Conservation (phyloP, 176 grass and related monocot species). For the sorghum (Sorghum bicolor) region DNA sequence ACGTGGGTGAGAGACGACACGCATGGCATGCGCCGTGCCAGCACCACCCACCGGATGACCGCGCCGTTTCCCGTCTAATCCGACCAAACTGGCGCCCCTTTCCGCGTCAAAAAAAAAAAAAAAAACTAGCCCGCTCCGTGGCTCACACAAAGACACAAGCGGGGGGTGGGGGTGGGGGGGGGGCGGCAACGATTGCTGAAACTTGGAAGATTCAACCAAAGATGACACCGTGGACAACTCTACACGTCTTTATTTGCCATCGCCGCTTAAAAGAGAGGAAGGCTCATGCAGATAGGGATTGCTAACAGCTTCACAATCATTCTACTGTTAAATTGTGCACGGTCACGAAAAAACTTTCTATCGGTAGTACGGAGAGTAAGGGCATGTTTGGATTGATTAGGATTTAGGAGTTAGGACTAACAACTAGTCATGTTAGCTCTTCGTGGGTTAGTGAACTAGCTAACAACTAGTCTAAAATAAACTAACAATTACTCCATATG, state of each 20-base stretch:
- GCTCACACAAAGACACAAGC: neutral
- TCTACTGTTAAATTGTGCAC: no score
- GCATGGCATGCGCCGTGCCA: neutral
- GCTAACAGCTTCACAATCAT: neutral
- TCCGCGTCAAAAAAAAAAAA: neutral
- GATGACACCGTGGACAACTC: neutral
- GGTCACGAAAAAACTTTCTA: no score
- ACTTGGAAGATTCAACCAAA: neutral
- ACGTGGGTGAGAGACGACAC: neutral
- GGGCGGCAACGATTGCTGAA: neutral
- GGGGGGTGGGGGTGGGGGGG: no score
- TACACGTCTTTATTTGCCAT: neutral
- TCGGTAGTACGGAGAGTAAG: no score
- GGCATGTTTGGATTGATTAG: no score
- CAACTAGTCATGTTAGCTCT: no score
- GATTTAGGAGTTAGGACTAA: no score
- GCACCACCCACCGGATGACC: neutral
- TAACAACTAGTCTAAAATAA: no score
- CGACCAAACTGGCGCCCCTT: neutral
- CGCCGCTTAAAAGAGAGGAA: neutral
- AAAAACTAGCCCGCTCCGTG: neutral
- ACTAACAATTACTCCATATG: no score
- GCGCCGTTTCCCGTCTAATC: constrained; percentile 21
- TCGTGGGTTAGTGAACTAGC: no score
- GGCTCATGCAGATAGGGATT: neutral